phyloP scores from a whole-genome alignment of 192 early-diverging fungal genomes.

The Backusella tuberculispora region DNA sequence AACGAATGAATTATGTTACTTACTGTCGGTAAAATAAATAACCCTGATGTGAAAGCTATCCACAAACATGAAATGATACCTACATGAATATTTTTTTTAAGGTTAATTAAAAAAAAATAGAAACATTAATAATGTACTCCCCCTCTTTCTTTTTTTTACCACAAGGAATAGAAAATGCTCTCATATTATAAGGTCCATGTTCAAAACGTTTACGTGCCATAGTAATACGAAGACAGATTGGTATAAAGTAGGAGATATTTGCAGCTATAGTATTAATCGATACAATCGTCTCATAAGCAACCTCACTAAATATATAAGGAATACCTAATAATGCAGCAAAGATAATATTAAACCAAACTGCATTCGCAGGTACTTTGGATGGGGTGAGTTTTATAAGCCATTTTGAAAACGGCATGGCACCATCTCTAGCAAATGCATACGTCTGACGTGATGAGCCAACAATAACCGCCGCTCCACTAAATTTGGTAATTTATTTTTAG shows the following conservation, averaged over 20 bases:
- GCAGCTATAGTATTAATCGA: slow-evolving; percentile 53
- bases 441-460: slow-evolving; percentile 51
- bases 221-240: slow-evolving; percentile 47
- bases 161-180: slow-evolving; percentile 9
- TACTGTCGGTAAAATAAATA: slow-evolving; percentile 18
- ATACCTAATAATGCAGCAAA: slow-evolving; percentile 49
- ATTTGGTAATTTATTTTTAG: slow-evolving; percentile 28
- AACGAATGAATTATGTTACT: slow-evolving; percentile 27
- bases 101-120: not conserved
- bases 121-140: not conserved
- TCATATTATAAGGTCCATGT: slow-evolving; percentile 22
- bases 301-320: slow-evolving; percentile 45
- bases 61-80: slow-evolving; percentile 1
- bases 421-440: slow-evolving; percentile 55
- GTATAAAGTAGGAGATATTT: slow-evolving; percentile 50
- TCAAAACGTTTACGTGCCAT: slow-evolving; percentile 46
- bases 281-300: slow-evolving; percentile 50
- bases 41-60: slow-evolving; percentile 16
- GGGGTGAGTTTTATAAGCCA: slow-evolving; percentile 41
- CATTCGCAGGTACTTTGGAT: slow-evolving; percentile 43
- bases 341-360: slow-evolving; percentile 53
- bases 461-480: slow-evolving; percentile 44
- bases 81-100: not conserved
- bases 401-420: slow-evolving; percentile 49
- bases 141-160: not conserved